Percentiles rank a stretch among this genome's conserved stretches.
Conservation (phyloP, 306 rosid genomes). For the Herpetospermum pedunculosum region DNA sequence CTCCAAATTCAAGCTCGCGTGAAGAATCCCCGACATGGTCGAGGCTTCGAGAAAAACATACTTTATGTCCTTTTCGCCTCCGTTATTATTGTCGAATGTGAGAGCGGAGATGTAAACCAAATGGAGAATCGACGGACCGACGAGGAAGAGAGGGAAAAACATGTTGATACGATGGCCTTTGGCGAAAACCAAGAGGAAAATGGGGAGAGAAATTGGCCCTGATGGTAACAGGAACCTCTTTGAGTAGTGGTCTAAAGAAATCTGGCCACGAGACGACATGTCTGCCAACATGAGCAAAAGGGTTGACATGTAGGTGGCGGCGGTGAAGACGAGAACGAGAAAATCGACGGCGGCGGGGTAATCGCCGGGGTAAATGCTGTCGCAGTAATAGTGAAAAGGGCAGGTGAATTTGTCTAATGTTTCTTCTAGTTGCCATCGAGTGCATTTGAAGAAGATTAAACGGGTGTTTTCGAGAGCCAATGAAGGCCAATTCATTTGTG, state of each 20-base stretch:
- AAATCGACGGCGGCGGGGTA: conserved; percentile 45
- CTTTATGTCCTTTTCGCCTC: conserved; percentile 35
- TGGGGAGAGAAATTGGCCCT: conserved; percentile 73
- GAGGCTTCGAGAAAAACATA: conserved; percentile 63
- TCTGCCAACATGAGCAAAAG: conserved; percentile 39
- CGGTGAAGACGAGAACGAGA: conserved; percentile 35
- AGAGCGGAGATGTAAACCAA: conserved; percentile 63
- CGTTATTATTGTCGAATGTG: conserved; percentile 41
- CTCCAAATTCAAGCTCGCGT: conserved; percentile 71
- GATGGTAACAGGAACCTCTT: conserved; percentile 50
- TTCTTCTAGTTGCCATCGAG: conserved; percentile 91
- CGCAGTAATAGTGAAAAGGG: conserved; percentile 86
- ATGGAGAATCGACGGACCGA: conserved; percentile 77
- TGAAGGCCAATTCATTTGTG: conserved; percentile 36
- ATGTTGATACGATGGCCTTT: conserved; percentile 61
- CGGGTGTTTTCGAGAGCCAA: conserved; percentile 30
- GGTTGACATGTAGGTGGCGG: conserved; percentile 47
- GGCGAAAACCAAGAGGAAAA: conserved; percentile 56
- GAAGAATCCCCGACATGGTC: conserved; percentile 72
- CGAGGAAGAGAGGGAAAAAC: conserved; percentile 44
- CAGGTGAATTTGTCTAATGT: conserved; percentile 55
- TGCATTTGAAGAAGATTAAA: conserved; percentile 64
- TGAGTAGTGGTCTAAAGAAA: conserved; percentile 9
- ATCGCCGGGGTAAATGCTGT: conserved; percentile 51
- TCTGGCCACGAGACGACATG: conserved; percentile 20